Base-by-base conservation (phyloP, 768 basidiomycete species). In the Kwoniella heveanensis region DNA sequence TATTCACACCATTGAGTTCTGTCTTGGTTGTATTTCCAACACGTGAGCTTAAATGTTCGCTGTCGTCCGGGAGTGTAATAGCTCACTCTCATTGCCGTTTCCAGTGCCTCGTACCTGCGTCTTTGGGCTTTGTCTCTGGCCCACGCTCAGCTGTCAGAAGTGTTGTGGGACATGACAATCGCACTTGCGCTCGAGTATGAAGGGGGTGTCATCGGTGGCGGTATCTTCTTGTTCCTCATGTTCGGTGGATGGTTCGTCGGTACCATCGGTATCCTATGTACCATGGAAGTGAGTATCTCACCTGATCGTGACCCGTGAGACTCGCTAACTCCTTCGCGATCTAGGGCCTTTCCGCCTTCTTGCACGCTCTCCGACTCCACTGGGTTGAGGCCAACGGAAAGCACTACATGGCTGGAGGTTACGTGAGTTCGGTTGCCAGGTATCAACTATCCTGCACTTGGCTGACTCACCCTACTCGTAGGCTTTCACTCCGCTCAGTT, bases 301-400 rank as follows among this genome's bases (percentile, higher is more conserved):
- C n/a, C 47, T 1, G 4, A 36, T 22, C 10, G 15, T 22, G 49
- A n/a, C 26, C 30, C 5, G 30, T 30, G 17, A 44, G 15, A 19
- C 22, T 8, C 22, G 54, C 54, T 56, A 4, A 56, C 54, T 10
- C 8, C 13, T 7, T 27, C 4, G 4, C 39, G 39, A 21, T 21
- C n/a, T 25, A 93, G 90, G 93, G 95, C 70, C 84, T 97, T 32
- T 92, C 90, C 73, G 95, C 95, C 37, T 97, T 98, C 83, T 81
- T 97, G 80, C 95, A 98, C 80, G 95, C 95, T 7, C 85, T 98
- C 67, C 88, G 95, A 75, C 84, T 97, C 70, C 95, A 97, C 81
- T 98, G 95, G 92, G 95, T 97, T 63, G 94, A 98, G 81, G 91
- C 89, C 57, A 96, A 95, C 83, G 93, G 92, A 82, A 95, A 96